phyloP scores from a whole-genome alignment of 257 asterid genomes.

The Solanum medicagineum region DNA sequence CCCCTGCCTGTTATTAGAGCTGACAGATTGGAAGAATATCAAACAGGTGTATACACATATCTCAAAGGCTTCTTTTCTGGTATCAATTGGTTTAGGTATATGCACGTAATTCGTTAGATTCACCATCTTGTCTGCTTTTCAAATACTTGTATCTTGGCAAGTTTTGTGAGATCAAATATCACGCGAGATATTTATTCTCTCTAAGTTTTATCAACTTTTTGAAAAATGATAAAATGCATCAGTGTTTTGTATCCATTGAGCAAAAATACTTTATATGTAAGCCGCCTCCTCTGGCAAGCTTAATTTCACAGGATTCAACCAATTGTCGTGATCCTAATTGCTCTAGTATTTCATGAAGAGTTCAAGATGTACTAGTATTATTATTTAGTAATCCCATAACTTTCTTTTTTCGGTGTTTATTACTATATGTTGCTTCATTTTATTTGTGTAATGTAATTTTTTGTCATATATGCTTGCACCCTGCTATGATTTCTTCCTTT shows the following conservation, averaged over 20 bases:
- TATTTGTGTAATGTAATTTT: no score
- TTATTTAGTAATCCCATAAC: no score
- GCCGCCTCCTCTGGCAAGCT: neutral
- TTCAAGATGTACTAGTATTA: neutral
- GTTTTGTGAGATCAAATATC: neutral
- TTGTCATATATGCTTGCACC: no score
- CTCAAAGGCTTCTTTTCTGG: no score
- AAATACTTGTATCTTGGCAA: neutral
- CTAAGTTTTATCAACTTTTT: neutral
- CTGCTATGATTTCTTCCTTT: no score
- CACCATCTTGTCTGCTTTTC: no score
- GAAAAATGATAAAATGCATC: no score
- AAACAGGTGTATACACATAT: no score
- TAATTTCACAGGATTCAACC: neutral
- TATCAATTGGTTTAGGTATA: no score
- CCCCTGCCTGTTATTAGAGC: constrained; percentile 3
- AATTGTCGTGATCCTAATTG: neutral
- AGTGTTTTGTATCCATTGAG: neutral
- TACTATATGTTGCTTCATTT: no score
- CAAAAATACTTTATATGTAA: neutral
- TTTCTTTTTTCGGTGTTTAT: neutral
- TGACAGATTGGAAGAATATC: constrained; percentile 26
- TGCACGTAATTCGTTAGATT: neutral
- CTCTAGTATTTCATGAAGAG: neutral
- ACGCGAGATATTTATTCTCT: neutral